Percentiles rank a stretch among this genome's conserved stretches.
These are phyloP conservation scores for Solanum clarkiae DNA, from an alignment of 257 asterid species.

Conservation along the genomic window DNA sequence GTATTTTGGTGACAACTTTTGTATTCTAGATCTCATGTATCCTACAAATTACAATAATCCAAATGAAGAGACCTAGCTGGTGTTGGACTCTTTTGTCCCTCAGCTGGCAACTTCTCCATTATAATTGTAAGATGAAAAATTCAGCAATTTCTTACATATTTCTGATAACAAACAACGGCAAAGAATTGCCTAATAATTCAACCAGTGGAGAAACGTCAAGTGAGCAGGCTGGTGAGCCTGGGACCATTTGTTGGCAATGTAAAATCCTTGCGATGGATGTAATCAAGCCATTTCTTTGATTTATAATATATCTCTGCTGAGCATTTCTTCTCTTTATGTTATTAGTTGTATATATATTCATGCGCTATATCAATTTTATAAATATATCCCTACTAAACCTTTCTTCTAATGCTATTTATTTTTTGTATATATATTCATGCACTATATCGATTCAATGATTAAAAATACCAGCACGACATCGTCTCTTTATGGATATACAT, in stretches of 20 bases:
- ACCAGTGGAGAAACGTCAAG: constrained; percentile 19
- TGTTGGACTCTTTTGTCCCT: constrained; percentile 22
- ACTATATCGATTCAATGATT: no score
- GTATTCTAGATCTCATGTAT: not conserved
- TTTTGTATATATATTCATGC: no score
- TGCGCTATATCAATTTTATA: no score
- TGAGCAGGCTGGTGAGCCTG: constrained; percentile 7
- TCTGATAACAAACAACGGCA: not conserved
- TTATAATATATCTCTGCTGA: not conserved
- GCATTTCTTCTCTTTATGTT: not conserved
- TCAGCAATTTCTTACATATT: not conserved
- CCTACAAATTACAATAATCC: not conserved
- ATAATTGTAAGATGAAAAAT: constrained; percentile 15
- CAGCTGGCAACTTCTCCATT: constrained; percentile 20
- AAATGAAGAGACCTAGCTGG: constrained; percentile 25
- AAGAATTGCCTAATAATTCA: constrained; percentile 8
- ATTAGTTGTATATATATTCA: no score
- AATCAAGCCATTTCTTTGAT: not conserved
- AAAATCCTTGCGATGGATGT: constrained; percentile 15
- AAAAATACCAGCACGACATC: no score
- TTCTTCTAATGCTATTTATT: no score
- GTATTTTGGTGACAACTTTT: not conserved
- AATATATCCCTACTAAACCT: no score
- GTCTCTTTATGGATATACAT: no score
- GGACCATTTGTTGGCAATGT: constrained; percentile 20